Evolutionary conservation across 768 basidiomycete species (phyloP), one percentile per base, ranked within the genome.

Genomic region (Cystofilobasidium capitatum): DNA sequence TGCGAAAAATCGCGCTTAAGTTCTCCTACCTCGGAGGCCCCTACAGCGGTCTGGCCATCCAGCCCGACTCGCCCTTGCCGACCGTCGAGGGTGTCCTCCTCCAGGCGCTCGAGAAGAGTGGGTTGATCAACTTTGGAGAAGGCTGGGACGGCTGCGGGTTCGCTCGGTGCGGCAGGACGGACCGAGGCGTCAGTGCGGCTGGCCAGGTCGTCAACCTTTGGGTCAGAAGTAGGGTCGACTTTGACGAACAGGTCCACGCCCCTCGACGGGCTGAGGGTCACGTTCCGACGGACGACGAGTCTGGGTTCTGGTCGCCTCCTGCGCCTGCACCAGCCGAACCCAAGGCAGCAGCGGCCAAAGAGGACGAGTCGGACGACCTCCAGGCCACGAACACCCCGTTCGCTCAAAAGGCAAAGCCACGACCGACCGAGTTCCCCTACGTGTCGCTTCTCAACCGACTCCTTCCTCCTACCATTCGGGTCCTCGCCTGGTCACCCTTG

Each of bases 401-500:
- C 37, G 0, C 45, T 62, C 36, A 55, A 65, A 9, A 29, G 61
- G 17, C 49, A 20, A 45, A 33, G 35, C 4, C 39, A 7, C 60
- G 59, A 24, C 47, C 39, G 42, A 74, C 69, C 45, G 91, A 93
- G 74, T 81, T 88, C 65, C 83, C 86, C 51, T 97, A 96, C 74
- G 79, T 89, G 17, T 79, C 81, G 51, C 81, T 89, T 67, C 83
- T 99, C 60, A 99, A 99, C 76, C 84, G 85, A 44, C 79, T 92
- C 55, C 85, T 99, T 9, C 96, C 94, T 0, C 82, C 85, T 0
- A 89, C 91, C 0, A 91, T 98, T 73, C 88, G 92, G 31, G 79
- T 97, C 44, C 81, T 91, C 60, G 92, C 91, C 10, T 99, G 94
- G 93, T 91, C 94, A 12, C 91, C 93, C 24, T 86, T 98, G 35